phyloP scores from a whole-genome alignment of 2,329 filamentous ascomycete genomes.

The Plectosphaerella sp. region DNA sequence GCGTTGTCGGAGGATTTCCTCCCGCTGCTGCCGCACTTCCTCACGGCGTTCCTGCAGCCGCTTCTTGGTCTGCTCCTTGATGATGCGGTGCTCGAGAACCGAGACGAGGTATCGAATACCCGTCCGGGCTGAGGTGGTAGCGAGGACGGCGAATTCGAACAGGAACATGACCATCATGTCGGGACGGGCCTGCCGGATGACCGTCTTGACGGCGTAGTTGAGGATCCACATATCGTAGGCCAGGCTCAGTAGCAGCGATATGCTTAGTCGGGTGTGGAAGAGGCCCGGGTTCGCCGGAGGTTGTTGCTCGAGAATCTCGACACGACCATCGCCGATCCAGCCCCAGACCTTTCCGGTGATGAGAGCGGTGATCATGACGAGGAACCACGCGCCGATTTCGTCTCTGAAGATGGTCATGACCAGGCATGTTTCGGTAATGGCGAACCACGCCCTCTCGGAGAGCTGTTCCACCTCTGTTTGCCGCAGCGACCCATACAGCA shows the following conservation, averaged over 20 bases:
- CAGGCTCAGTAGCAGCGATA: slow-evolving; percentile 75
- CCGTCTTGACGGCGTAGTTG: slow-evolving; percentile 73
- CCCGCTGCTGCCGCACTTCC: slow-evolving; percentile 59
- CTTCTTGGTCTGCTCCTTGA: slow-evolving; percentile 66
- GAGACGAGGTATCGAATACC: slow-evolving; percentile 73
- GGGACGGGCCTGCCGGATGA: slow-evolving; percentile 81
- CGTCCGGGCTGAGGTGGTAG: slow-evolving; percentile 76
- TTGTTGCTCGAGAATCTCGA: slow-evolving; percentile 93
- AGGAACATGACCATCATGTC: slow-evolving; percentile 99
- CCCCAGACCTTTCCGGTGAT: slow-evolving; percentile 96
- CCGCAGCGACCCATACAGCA: slow-evolving; percentile 86
- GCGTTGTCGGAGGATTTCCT: slow-evolving; percentile 45
- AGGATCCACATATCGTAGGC: slow-evolving; percentile 78
- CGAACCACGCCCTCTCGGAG: slow-evolving; percentile 97
- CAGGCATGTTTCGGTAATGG: slow-evolving; percentile 91
- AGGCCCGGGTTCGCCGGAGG: slow-evolving; percentile 82
- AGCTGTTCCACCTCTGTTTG: slow-evolving; percentile 95
- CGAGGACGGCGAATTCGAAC: slow-evolving; percentile 90
- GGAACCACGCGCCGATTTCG: slow-evolving; percentile 88
- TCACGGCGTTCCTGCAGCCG: slow-evolving; percentile 64
- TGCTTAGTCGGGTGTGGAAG: slow-evolving; percentile 78
- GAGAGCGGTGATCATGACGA: slow-evolving; percentile 92
- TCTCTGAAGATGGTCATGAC: slow-evolving; percentile 98
- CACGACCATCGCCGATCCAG: slow-evolving; percentile 93
- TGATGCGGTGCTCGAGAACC: slow-evolving; percentile 71